phyloP scores from a whole-genome alignment of 306 rosid genomes.

The Pyrus betulifolia region DNA sequence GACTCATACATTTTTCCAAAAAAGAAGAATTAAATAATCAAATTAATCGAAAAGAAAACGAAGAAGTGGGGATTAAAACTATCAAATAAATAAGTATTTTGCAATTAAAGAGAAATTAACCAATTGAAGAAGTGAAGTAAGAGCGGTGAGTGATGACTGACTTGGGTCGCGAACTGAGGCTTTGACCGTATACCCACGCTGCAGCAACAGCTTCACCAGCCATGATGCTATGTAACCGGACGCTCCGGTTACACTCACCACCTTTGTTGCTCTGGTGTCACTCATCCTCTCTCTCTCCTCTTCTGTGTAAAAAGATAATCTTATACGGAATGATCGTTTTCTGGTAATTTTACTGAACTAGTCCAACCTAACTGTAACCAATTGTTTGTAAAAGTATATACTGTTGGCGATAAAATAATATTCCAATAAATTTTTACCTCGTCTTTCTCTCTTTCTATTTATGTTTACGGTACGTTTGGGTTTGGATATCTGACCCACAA shows the following conservation, averaged over 20 bases:
- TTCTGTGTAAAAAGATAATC: not conserved
- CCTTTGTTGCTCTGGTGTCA: not conserved
- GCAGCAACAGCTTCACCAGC: conserved; percentile 13
- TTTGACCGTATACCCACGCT: conserved; percentile 10
- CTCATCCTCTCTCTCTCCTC: not conserved
- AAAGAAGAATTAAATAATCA: not conserved
- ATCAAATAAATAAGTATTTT: not conserved
- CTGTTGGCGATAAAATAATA: no score
- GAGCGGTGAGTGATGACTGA: not conserved
- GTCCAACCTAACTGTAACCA: no score
- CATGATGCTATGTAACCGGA: conserved; percentile 20
- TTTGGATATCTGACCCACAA: no score
- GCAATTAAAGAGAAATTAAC: not conserved
- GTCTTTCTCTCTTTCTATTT: no score
- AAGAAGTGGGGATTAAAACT: not conserved
- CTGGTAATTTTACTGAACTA: not conserved
- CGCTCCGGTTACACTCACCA: conserved; percentile 13
- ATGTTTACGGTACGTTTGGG: no score
- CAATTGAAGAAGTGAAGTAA: not conserved
- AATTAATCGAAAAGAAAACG: not conserved
- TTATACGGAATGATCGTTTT: not conserved
- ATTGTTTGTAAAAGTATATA: no score
- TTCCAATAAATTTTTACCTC: no score
- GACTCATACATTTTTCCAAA: not conserved
- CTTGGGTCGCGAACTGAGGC: conserved; percentile 4